These are phyloP conservation scores for Fusarium sulawesiense DNA, from an alignment of 2,329 filamentous ascomycete species.

Conservation along the genomic window DNA sequence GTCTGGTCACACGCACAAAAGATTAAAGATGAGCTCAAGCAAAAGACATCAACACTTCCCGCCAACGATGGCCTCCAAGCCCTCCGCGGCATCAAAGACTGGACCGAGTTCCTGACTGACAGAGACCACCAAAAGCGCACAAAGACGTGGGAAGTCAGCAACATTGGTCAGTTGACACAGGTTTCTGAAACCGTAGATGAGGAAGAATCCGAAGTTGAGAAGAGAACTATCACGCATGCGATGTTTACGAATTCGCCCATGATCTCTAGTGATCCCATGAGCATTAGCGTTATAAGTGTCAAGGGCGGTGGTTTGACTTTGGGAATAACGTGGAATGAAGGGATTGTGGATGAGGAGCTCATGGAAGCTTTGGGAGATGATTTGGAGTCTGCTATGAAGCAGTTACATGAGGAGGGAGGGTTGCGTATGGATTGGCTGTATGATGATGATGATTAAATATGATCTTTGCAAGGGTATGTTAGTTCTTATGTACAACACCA, in stretches of 20 bases:
- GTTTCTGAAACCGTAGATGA: not conserved
- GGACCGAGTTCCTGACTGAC: constrained; percentile 53
- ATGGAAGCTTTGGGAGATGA: constrained; percentile 53
- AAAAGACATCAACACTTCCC: constrained; percentile 51
- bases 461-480: not conserved
- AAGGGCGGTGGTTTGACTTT: constrained; percentile 54
- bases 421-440: not conserved
- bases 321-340: constrained; percentile 62
- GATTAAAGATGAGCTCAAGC: constrained; percentile 52
- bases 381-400: constrained; percentile 43
- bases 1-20: constrained; percentile 58
- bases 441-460: not conserved
- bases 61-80: constrained; percentile 58
- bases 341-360: constrained; percentile 54
- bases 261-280: constrained; percentile 56
- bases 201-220: constrained; percentile 26
- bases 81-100: constrained; percentile 58
- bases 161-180: constrained; percentile 54
- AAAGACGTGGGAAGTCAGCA: constrained; percentile 64
- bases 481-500: not conserved
- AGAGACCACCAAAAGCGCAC: constrained; percentile 58
- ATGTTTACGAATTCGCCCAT: constrained; percentile 64
- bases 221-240: constrained; percentile 55
- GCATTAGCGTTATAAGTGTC: constrained; percentile 61
- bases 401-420: constrained; percentile 42